Conservation (phyloP, 805 yeast species). For the Blastobotrys terrestris region DNA sequence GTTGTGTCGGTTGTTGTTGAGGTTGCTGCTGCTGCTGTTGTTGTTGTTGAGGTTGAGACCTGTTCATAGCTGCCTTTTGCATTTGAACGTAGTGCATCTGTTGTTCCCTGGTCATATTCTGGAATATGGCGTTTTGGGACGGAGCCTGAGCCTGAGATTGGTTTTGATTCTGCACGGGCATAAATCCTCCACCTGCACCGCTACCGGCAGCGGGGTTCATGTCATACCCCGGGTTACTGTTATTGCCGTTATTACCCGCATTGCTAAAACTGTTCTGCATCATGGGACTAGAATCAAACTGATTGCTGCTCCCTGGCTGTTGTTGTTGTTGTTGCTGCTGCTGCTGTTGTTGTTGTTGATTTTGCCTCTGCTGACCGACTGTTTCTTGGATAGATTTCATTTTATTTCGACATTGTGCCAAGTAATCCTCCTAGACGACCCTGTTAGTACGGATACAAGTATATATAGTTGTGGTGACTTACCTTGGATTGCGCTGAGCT, state of each 20-base stretch:
- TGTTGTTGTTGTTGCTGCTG: constrained; percentile 15
- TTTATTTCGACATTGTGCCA: constrained; percentile 22
- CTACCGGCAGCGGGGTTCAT: constrained; percentile 13
- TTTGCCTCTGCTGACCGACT: constrained; percentile 14
- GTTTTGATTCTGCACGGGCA: constrained; percentile 15
- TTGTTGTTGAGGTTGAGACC: not conserved
- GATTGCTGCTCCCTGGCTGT: constrained; percentile 1
- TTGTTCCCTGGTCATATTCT: constrained; percentile 19
- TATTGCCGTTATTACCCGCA: not conserved
- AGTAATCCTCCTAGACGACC: constrained; percentile 16
- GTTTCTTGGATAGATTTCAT: constrained; percentile 9
- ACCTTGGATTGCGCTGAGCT: constrained; percentile 25
- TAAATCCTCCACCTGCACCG: constrained; percentile 17
- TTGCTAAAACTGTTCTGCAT: constrained; percentile 6
- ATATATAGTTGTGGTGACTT: constrained; percentile 13
- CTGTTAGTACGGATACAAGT: not conserved
- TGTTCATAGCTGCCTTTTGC: constrained; percentile 11
- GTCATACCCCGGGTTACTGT: not conserved
- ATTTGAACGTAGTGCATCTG: constrained; percentile 19
- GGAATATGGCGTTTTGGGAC: constrained; percentile 14
- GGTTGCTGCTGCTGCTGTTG: constrained; percentile 19
- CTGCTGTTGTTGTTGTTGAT: constrained; percentile 20
- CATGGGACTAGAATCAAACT: not conserved
- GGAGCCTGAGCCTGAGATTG: constrained; percentile 16
- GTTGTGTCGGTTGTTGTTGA: constrained; percentile 17